These are phyloP conservation scores for Jaapia argillacea DNA, from an alignment of 768 basidiomycete genomes.

Conservation along the genomic window DNA sequence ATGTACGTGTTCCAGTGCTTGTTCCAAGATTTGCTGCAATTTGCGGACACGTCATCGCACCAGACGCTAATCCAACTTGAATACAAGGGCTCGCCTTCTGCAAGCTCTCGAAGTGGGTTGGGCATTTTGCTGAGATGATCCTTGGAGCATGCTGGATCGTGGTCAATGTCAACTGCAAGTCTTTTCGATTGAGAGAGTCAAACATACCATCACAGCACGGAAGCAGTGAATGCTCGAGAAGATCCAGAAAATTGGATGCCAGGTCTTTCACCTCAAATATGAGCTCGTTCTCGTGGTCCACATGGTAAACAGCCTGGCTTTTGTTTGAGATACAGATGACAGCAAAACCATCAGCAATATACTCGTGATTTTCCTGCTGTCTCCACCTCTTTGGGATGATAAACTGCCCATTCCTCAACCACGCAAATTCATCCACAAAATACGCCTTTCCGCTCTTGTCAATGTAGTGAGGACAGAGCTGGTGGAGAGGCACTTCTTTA, in stretches of 20 bases:
- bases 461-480: slow-evolving; percentile 8
- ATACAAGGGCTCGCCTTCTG: slow-evolving; percentile 2
- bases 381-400: not conserved
- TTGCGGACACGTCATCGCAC: slow-evolving; percentile 5
- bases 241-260: not conserved
- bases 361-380: not conserved
- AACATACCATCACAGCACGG: not conserved
- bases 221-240: not conserved
- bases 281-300: not conserved
- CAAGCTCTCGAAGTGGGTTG: not conserved
- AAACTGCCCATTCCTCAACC: not conserved
- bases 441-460: not conserved
- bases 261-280: not conserved
- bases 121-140: not conserved
- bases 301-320: not conserved
- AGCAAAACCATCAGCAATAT: not conserved
- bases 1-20: slow-evolving; percentile 8
- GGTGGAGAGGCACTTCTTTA: not conserved
- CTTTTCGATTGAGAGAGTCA: no score
- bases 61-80: not conserved
- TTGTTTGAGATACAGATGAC: not conserved
- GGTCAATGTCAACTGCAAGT: no score
- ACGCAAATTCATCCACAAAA: slow-evolving; percentile 5
- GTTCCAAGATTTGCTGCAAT: slow-evolving; percentile 7
- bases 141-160: no score